Evolutionary conservation across 1,284 basidiomycete species (phyloP).

Genomic region (Athelia sp.): DNA sequence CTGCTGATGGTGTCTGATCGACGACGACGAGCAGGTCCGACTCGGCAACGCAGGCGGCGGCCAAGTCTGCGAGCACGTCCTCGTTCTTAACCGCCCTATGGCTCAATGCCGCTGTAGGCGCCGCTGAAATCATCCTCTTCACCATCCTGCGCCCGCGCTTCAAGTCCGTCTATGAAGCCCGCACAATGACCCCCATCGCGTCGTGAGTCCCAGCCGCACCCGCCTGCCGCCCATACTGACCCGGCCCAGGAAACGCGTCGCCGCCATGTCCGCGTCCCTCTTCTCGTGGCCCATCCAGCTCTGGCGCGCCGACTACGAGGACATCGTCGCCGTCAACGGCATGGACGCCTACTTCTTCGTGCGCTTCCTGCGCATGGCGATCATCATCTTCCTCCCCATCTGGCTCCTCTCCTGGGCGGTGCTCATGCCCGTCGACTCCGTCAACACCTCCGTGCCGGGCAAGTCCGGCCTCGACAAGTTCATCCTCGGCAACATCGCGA

Average conservation of each 20-base stretch:
- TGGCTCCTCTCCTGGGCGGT: slow-evolving; percentile 73
- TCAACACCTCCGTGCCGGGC: slow-evolving; percentile 41
- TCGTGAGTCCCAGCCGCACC: slow-evolving; percentile 30
- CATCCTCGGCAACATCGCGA: slow-evolving; percentile 76
- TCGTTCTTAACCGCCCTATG: slow-evolving; percentile 77
- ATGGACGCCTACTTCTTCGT: slow-evolving; percentile 94
- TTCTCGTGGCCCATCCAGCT: slow-evolving; percentile 60
- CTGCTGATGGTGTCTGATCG: no score
- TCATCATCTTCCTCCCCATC: slow-evolving; percentile 78
- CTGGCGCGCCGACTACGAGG: slow-evolving; percentile 51
- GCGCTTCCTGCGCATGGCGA: slow-evolving; percentile 80
- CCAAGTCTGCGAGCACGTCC: slow-evolving; percentile 43
- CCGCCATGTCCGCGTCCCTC: slow-evolving; percentile 37
- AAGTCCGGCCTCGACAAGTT: slow-evolving; percentile 69
- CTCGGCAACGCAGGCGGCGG: slow-evolving; percentile 10
- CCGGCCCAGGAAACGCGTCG: slow-evolving; percentile 45
- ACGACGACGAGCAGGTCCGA: not conserved
- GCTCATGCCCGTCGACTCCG: slow-evolving; percentile 64
- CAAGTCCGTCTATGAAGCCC: slow-evolving; percentile 76
- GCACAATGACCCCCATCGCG: slow-evolving; percentile 54
- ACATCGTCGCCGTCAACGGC: slow-evolving; percentile 74
- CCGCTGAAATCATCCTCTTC: slow-evolving; percentile 62
- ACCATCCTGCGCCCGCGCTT: slow-evolving; percentile 68
- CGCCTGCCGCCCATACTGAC: slow-evolving; percentile 4
- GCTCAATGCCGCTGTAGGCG: slow-evolving; percentile 68